Evolutionary conservation across 2,329 filamentous ascomycete species (phyloP).

Genomic region (Penicillium sp.): DNA sequence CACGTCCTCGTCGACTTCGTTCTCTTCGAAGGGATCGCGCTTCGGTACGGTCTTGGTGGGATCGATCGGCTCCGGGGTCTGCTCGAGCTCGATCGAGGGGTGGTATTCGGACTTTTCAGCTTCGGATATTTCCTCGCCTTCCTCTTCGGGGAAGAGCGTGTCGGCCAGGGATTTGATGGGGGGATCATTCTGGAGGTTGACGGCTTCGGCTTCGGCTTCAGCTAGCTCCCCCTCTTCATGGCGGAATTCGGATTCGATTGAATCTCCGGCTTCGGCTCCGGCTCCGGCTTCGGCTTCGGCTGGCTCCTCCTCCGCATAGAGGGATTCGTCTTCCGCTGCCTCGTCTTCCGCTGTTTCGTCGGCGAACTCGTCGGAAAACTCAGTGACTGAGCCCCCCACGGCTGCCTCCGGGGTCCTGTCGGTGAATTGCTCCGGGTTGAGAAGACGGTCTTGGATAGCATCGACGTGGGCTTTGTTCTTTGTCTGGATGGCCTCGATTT

Average conservation of each 20-base stretch:
- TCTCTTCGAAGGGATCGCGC: rapidly evolving
- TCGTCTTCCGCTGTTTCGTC: neutral
- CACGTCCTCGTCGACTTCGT: constrained; percentile 37
- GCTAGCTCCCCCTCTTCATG: neutral
- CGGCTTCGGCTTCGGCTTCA: neutral
- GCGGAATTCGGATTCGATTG: neutral
- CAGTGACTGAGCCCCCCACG: too few relatives aligned
- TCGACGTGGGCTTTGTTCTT: constrained; percentile 64
- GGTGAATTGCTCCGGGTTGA: constrained; percentile 32
- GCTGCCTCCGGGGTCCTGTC: constrained; percentile 19
- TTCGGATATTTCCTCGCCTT: neutral
- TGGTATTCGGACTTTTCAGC: neutral
- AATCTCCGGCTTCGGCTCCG: neutral
- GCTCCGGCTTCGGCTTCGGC: neutral
- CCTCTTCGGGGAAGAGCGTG: neutral
- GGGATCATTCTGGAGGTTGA: neutral
- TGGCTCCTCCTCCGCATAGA: neutral
- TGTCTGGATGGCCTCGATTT: constrained; percentile 73
- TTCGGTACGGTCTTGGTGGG: neutral
- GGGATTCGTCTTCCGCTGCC: neutral
- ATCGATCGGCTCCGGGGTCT: neutral
- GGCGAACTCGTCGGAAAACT: neutral
- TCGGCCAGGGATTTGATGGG: neutral
- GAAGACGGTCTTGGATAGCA: constrained; percentile 61
- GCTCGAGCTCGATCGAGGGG: neutral